Evolutionary conservation across 352 stramenopile genomes (phyloP), one percentile per base, ranked within the genome.

Genomic region (Pelagophyceae sp.): DNA sequence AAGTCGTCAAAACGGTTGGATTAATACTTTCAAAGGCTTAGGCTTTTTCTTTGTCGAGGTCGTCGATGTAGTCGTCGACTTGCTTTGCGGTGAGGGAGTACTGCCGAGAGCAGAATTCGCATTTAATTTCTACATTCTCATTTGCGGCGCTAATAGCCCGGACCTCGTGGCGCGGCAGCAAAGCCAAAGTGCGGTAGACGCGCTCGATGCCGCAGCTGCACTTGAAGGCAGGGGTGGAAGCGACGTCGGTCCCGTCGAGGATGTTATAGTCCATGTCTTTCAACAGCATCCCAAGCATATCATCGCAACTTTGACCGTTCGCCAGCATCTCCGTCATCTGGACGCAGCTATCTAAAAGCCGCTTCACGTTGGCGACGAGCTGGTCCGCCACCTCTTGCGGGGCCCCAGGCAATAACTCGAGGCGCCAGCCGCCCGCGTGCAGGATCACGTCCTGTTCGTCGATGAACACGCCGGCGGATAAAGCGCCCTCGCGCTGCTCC

Each of bases 401-500:
- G 17, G 67, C 67, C 17, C 67, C 67, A 33, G 67, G 67, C 15
- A 74, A 37, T 11, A 74, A 37, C 15, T 50, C 38, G 20, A 74
- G 1, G 38, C 67, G 67, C 67, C 67, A 74, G 67, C 67, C 67
- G 1, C 15, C 67, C 15, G 58, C 58, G 23, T 6, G 23, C 23
- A 17, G 5, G 58, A 67, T 27, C 23, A 5, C 15, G 67, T 74
- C 67, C 5, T 40, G 35, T 27, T 27, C 61, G 33, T 40, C 61
- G n/a, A 40, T 35, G 29, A 33, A 3, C 15, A 74, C 67, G 29
- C 67, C 67, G 2, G 67, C 67, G 20, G 35, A 27, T 33, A 74
- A 37, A 0, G 67, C 67, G 38, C 67, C 67, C 29, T 74, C 67
- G 20, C 38, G 67, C 67, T 74, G 67, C 38, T 74, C 67, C 17